These are phyloP conservation scores for Candida nitratophila DNA, from an alignment of 805 yeast species.

Conservation along the genomic window DNA sequence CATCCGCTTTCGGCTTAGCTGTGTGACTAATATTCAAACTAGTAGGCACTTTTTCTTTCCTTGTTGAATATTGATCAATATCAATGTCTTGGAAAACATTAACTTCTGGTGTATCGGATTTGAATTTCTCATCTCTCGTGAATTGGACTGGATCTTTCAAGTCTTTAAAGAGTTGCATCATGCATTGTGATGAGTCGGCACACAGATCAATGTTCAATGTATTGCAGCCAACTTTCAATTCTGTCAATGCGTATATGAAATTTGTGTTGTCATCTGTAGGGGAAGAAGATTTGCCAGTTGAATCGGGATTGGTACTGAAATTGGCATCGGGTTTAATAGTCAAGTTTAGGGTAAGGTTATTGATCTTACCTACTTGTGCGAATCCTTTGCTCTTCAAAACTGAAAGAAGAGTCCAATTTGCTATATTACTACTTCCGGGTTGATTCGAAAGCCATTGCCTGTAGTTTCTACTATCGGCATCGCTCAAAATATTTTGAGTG, in stretches of 20 bases:
- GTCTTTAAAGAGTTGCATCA: conserved; percentile 62
- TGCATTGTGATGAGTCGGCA: conserved; percentile 78
- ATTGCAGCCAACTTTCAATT: conserved; percentile 43
- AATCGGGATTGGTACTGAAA: not conserved
- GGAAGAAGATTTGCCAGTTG: not conserved
- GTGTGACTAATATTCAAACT: not conserved
- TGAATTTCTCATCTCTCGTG: conserved; percentile 53
- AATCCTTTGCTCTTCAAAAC: conserved; percentile 43
- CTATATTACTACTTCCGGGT: conserved; percentile 8
- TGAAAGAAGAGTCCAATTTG: conserved; percentile 34
- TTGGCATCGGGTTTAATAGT: conserved; percentile 5
- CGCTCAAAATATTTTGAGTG: conserved; percentile 25
- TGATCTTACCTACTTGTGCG: conserved; percentile 42
- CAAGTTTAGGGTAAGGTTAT: conserved; percentile 29
- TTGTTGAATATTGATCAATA: conserved; percentile 21
- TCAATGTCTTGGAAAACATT: conserved; percentile 37
- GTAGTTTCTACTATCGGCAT: conserved; percentile 16
- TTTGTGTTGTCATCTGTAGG: not conserved
- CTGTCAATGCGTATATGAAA: conserved; percentile 25
- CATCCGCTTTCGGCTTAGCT: not conserved
- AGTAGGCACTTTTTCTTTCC: not conserved
- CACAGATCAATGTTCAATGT: conserved; percentile 49
- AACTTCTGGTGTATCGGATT: conserved; percentile 27
- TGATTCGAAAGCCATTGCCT: conserved; percentile 14
- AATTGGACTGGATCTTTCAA: conserved; percentile 62